Conservation (phyloP, 306 rosid species). For the Fagus crenata region DNA sequence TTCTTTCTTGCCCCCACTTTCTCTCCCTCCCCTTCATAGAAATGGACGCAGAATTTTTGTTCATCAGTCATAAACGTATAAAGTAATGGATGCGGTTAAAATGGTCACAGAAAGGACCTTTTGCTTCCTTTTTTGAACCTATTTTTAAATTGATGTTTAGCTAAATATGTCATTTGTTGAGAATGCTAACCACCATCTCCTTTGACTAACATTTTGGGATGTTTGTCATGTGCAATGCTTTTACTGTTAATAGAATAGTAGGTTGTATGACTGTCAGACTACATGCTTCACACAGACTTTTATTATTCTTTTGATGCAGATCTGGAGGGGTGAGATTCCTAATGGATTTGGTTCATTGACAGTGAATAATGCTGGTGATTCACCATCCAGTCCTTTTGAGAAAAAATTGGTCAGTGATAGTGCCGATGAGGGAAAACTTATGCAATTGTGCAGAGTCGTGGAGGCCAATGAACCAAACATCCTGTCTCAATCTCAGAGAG, state of each 20-base stretch:
- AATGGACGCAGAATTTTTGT: neutral
- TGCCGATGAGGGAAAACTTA: conserved; percentile 74
- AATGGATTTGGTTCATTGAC: conserved; percentile 47
- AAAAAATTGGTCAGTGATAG: conserved; percentile 38
- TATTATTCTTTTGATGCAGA: conserved; percentile 45
- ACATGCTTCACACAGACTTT: conserved; percentile 18
- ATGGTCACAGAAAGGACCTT: conserved; percentile 16
- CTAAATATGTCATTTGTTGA: neutral
- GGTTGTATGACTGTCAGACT: conserved; percentile 16
- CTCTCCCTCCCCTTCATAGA: neutral
- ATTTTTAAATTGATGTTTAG: conserved; percentile 18
- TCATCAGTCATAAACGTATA: too few species aligned
- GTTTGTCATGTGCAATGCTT: neutral
- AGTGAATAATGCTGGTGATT: conserved; percentile 45
- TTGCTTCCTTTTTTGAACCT: conserved; percentile 12
- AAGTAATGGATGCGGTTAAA: neutral
- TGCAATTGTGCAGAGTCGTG: conserved; percentile 77
- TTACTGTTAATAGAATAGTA: neutral
- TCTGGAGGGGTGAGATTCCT: conserved; percentile 44
- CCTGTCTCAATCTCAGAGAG: conserved; percentile 51
- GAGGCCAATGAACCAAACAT: conserved; percentile 69
- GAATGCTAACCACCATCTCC: conserved; percentile 4
- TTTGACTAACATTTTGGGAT: conserved; percentile 4
- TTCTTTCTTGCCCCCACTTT: neutral
- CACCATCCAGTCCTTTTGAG: conserved; percentile 47